Evolutionary conservation across 2,329 filamentous ascomycete species (phyloP).

Genomic region (Colletotrichum godetiae): DNA sequence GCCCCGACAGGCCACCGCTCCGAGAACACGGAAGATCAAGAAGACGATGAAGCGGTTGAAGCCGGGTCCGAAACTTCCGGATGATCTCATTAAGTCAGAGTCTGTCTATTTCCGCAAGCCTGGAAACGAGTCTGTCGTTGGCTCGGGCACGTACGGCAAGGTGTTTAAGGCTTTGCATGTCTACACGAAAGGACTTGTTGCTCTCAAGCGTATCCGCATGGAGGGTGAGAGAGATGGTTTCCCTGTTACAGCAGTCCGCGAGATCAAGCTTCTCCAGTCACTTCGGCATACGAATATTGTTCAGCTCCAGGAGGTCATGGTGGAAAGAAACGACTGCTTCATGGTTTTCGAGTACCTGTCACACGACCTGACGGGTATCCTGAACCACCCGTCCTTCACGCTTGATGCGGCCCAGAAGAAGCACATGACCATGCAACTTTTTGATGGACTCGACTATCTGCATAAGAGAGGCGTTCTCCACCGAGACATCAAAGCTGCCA

Average conservation of each 20-base stretch:
- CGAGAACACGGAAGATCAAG: constrained; percentile 72
- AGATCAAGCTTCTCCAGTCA: constrained; percentile 92
- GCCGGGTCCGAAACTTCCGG: constrained; percentile 74
- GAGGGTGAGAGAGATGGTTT: constrained; percentile 92
- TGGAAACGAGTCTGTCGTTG: constrained; percentile 96
- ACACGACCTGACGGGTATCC: constrained; percentile 92
- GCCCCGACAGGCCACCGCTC: constrained; percentile 46
- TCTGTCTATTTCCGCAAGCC: constrained; percentile 96
- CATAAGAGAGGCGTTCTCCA: constrained; percentile 94
- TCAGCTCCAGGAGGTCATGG: constrained; percentile 91
- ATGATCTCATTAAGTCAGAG: constrained; percentile 81
- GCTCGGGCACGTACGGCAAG: constrained; percentile 95
- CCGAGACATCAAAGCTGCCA: constrained; percentile 97
- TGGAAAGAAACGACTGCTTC: constrained; percentile 97
- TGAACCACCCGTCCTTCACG: constrained; percentile 94
- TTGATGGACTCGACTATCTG: constrained; percentile 92
- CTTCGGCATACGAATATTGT: constrained; percentile 86
- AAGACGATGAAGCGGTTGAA: constrained; percentile 78
- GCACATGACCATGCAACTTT: constrained; percentile 90
- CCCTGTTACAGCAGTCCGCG: constrained; percentile 88
- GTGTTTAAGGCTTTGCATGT: constrained; percentile 95
- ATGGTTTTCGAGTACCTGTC: constrained; percentile 99
- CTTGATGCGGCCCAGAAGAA: constrained; percentile 90
- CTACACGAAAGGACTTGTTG: constrained; percentile 86
- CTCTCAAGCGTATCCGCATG: constrained; percentile 92